Conservation (phyloP, 2,329 filamentous ascomycete species). For the Fusarium xylarioides region DNA sequence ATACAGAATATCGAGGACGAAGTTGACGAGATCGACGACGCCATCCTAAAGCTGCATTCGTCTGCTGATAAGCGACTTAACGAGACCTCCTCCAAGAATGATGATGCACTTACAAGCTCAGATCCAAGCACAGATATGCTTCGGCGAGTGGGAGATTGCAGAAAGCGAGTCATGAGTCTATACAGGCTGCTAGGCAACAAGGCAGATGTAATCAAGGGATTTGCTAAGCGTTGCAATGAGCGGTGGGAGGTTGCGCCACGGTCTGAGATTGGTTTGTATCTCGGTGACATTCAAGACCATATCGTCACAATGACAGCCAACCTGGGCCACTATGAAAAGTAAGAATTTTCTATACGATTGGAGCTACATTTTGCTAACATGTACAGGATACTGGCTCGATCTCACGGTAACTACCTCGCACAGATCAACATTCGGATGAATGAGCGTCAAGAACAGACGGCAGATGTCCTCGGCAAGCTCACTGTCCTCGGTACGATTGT, state of each 20-base stretch:
- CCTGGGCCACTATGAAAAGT: slow-evolving; percentile 95
- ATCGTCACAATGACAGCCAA: slow-evolving; percentile 99
- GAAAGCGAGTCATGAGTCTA: slow-evolving; percentile 96
- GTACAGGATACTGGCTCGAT: slow-evolving; percentile 82
- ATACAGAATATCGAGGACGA: slow-evolving; percentile 95
- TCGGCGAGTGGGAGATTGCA: slow-evolving; percentile 87
- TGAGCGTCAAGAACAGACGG: slow-evolving; percentile 94
- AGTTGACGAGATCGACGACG: slow-evolving; percentile 95
- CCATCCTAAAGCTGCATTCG: slow-evolving; percentile 84
- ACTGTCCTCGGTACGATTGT: slow-evolving; percentile 98
- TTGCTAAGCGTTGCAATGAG: slow-evolving; percentile 97
- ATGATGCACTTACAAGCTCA: slow-evolving; percentile 54
- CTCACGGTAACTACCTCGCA: slow-evolving; percentile 97
- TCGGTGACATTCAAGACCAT: slow-evolving; percentile 98
- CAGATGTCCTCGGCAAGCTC: slow-evolving; percentile 91
- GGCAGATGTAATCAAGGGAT: slow-evolving; percentile 98
- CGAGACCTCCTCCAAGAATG: slow-evolving; percentile 57
- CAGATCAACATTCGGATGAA: slow-evolving; percentile 99
- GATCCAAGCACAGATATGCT: slow-evolving; percentile 82
- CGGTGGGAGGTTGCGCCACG: slow-evolving; percentile 96
- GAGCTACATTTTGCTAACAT: slow-evolving; percentile 4
- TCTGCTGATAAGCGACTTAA: slow-evolving; percentile 55
- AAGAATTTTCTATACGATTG: slow-evolving; percentile 47
- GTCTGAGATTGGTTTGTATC: slow-evolving; percentile 95
- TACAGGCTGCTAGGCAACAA: slow-evolving; percentile 95